Evolutionary conservation across 441 rosid genomes (phyloP), one percentile per base, ranked within the genome.

Genomic region (Euphorbia corollata): DNA sequence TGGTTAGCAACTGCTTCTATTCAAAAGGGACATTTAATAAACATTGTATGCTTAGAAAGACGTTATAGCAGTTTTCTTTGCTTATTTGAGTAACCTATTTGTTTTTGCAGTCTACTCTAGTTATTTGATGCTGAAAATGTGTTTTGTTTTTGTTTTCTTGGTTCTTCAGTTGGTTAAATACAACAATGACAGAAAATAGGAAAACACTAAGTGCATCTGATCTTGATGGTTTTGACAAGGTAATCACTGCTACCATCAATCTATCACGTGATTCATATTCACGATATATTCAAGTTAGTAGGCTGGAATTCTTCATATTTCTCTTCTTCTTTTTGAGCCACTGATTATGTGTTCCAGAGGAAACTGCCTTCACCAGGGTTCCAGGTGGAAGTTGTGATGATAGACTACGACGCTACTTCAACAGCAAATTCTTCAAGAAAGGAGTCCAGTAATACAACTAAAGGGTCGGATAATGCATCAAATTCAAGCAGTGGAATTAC

Each of bases 221-320:
- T 69, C 77, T 89, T 36, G 98, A 91, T 81, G 92, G 91, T 72
- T 91, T 89, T 72, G 90, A 86, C 64, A 87, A 89, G 94, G 97
- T 87, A 79, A 80, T 70, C 55, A 66, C 22, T 23, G 9, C 53
- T 41, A n/a, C 24, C 36, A 6, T 51, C 22, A 3, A 34, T 22
- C 6, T 32, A 11, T 66, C 27, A 53, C 65, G 16, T 32, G 32
- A 27, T 27, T 27, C 4, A 39, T 39, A 39, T 6, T 39, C 45
- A 2, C 45, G 8, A 1, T 39, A 39, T 39, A 39, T 39, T 39
- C 12, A 7, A 39, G 45, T 39, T 6, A 6, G 45, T 36, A 36
- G 7, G 9, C 5, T 36, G 2, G 41, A 36, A 0, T 13, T 63
- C n/a, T 32, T 27, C 18, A 15, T 59, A 18, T 18, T 39, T 20